These are phyloP conservation scores for Pythium aquatile DNA, from an alignment of 352 stramenopile species.

Conservation along the genomic window DNA sequence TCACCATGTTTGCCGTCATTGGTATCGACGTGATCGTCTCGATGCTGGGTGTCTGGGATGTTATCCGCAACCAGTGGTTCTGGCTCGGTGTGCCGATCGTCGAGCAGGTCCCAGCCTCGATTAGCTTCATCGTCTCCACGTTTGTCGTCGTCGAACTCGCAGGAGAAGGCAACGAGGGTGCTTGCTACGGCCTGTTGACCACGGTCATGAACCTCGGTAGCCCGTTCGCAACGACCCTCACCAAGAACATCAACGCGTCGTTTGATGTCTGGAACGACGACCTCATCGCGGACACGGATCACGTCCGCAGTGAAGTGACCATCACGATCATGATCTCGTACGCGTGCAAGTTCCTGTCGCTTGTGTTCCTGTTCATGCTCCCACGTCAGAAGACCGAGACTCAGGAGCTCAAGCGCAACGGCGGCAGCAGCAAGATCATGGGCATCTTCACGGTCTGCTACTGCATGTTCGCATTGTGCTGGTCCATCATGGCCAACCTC, in stretches of 20 bases:
- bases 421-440: constrained; percentile 16
- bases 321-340: constrained; percentile 30
- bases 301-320: constrained; percentile 27
- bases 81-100: constrained; percentile 26
- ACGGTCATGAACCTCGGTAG: constrained; percentile 29
- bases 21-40: constrained; percentile 20
- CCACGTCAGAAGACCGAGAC: constrained; percentile 26
- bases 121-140: constrained; percentile 25
- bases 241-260: constrained; percentile 24
- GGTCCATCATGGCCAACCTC: constrained; percentile 21
- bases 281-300: constrained; percentile 20
- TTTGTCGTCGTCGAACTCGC: constrained; percentile 30
- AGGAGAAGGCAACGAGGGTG: constrained; percentile 33
- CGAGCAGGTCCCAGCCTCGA: constrained; percentile 17
- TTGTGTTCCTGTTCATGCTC: constrained; percentile 22
- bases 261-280: constrained; percentile 30
- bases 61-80: constrained; percentile 28
- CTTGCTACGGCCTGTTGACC: constrained; percentile 30
- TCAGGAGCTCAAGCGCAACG: constrained; percentile 1
- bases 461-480: constrained; percentile 18
- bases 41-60: constrained; percentile 28
- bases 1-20: constrained; percentile 22
- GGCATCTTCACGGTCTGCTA: constrained; percentile 21
- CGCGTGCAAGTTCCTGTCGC: neutral
- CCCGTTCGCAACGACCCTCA: constrained; percentile 27